phyloP scores from a whole-genome alignment of 2,329 filamentous ascomycete species.

The Metarhizium anisopliae region DNA sequence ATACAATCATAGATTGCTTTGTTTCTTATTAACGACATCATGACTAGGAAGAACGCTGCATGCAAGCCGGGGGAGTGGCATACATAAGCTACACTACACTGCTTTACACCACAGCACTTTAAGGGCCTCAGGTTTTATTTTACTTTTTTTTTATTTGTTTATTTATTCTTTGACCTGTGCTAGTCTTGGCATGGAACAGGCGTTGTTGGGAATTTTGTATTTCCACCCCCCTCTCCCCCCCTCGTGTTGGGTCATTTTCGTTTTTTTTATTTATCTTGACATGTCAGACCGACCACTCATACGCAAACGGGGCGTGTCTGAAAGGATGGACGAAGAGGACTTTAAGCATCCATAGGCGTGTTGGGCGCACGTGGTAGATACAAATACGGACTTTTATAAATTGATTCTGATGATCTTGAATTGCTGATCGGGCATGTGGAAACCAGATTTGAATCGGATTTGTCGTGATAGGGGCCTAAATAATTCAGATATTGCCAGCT shows the following conservation, averaged over 20 bases:
- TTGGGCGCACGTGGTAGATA: background rate
- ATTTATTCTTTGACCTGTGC: background rate
- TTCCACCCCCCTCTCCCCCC: background rate
- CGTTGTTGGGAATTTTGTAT: background rate
- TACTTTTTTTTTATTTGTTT: background rate
- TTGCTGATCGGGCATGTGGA: background rate
- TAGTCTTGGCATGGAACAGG: slow-evolving; percentile 1
- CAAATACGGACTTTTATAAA: background rate
- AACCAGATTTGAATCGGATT: background rate
- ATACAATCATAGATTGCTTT: background rate
- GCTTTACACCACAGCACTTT: background rate
- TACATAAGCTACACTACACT: background rate
- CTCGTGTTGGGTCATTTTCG: background rate
- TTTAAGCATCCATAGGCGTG: background rate
- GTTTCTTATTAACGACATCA: background rate
- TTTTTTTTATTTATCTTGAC: background rate
- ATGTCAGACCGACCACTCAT: background rate
- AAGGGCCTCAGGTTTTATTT: background rate
- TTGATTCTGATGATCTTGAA: background rate
- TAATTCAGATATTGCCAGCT: background rate
- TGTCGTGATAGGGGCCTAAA: too few species aligned
- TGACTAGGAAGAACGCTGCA: background rate
- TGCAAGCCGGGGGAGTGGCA: background rate
- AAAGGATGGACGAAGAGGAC: background rate
- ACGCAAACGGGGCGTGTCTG: background rate